Base-by-base conservation (phyloP, 2,329 filamentous ascomycete species). In the Phoma sp. region DNA sequence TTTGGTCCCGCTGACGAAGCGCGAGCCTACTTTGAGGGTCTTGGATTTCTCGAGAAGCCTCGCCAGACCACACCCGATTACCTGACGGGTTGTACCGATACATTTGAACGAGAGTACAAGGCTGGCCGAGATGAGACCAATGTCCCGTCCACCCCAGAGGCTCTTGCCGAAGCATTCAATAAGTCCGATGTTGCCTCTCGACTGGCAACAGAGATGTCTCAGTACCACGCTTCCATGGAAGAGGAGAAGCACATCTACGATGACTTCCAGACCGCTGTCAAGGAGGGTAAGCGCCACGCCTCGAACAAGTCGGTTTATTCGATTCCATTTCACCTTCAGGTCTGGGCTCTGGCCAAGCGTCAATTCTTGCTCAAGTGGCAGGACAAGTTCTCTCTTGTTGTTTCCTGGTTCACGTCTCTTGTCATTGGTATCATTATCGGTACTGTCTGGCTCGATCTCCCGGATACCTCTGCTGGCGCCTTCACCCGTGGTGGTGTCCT, bases 311-410 rank as follows among this genome's bases (percentile, higher is more conserved):
- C 90, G 0, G 89, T 94, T 31, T 96, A 96, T 76, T 88, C 87
- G 1, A 88, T 93, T 49, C 91, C 91, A 0, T 95, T 95, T 76
- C 86, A 92, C 61, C 79, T 91, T 1, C 92, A 96, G 72, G 82
- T 95, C 21, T 93, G 88, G 88, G 89, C 90, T 0, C 77, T 95
- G 58, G 90, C 93, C 83, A 88, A 91, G 73, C 86, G 92, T 5
- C 91, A 96, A 72, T 95, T 92, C 72, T 81, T 89, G 46, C 87
- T 96, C 66, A 95, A 95, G 78, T 88, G 91, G 79, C 91, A 96
- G 74, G 91, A 96, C 72, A 88, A 88, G 54, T 89, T 93, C 68
- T 86, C 87, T n/a, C 81, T 96, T 6, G 78, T 81, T 13, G 85
- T 95, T 27, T 88, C 88, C 1, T 95, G 90, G 90, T 74, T 83